Evolutionary conservation across 2,329 filamentous ascomycete species (phyloP).

Genomic region (Ceratocystis harringtonii): DNA sequence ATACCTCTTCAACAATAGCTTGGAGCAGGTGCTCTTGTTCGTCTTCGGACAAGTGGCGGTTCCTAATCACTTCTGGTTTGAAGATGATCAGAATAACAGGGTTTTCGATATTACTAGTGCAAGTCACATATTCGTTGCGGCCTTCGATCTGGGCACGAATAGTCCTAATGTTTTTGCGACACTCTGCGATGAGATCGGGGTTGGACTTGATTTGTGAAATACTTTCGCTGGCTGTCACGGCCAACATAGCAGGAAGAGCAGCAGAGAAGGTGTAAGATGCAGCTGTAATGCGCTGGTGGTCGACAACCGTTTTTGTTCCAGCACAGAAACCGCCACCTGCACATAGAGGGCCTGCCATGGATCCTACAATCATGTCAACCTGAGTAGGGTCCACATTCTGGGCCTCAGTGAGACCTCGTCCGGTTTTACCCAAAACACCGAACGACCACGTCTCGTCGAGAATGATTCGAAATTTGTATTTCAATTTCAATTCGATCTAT

Average conservation of each 20-base stretch:
- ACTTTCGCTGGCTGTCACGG: slow-evolving; percentile 90
- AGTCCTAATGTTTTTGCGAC: slow-evolving; percentile 72
- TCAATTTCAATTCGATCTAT: slow-evolving; percentile 67
- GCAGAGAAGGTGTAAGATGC: slow-evolving; percentile 92
- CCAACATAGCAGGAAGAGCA: slow-evolving; percentile 80
- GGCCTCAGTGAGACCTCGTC: slow-evolving; percentile 83
- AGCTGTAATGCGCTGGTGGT: slow-evolving; percentile 88
- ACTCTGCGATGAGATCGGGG: slow-evolving; percentile 62
- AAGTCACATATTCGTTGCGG: slow-evolving; percentile 80
- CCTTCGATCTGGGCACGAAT: slow-evolving; percentile 84
- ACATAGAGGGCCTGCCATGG: slow-evolving; percentile 75
- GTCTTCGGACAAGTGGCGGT: slow-evolving; percentile 49
- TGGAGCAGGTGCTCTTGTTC: slow-evolving; percentile 78
- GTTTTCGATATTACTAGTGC: slow-evolving; percentile 69
- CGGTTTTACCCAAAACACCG: slow-evolving; percentile 80
- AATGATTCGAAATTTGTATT: slow-evolving; percentile 95
- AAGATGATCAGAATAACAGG: slow-evolving; percentile 72
- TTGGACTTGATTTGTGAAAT: slow-evolving; percentile 73
- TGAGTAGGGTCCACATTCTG: slow-evolving; percentile 90
- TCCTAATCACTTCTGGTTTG: slow-evolving; percentile 66
- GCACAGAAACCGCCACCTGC: slow-evolving; percentile 94
- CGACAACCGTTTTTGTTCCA: slow-evolving; percentile 77
- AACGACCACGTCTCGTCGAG: slow-evolving; percentile 98
- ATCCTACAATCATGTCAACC: slow-evolving; percentile 95
- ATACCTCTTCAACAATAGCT: slow-evolving; percentile 91